Percentiles rank a stretch among this genome's conserved stretches.
Evolutionary conservation across 2,329 filamentous ascomycete genomes (phyloP).

Genomic region (Triangularia verruculosa): DNA sequence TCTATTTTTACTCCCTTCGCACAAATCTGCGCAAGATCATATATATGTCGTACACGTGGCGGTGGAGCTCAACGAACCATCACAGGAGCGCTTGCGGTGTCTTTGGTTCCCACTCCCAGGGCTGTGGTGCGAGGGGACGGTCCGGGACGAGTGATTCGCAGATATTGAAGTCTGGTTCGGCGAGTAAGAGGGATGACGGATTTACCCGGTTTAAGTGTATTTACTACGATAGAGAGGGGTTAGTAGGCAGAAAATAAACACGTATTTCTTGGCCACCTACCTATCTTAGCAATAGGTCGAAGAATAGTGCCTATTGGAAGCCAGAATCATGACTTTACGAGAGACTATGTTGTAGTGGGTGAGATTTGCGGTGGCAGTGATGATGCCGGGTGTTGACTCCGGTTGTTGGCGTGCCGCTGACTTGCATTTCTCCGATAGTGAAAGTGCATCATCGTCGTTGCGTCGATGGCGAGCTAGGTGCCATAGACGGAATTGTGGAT

Average conservation of each 20-base stretch:
- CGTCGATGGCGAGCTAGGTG: background rate
- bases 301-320: too few relatives aligned
- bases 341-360: background rate
- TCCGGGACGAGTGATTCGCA: constrained; percentile 1
- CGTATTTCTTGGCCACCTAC: background rate
- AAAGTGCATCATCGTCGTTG: background rate
- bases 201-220: constrained; percentile 8
- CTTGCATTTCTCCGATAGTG: background rate
- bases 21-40: background rate
- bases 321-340: background rate
- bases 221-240: constrained; percentile 2
- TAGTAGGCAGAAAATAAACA: background rate
- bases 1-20: background rate
- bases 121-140: background rate
- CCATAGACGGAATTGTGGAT: constrained; percentile 6
- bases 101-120: background rate
- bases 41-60: background rate
- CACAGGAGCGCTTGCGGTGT: background rate
- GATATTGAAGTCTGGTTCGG: background rate
- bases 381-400: background rate
- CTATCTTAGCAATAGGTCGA: background rate
- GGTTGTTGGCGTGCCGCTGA: background rate
- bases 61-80: background rate
- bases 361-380: background rate
- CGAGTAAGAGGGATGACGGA: background rate